Evolutionary conservation across 257 asterid species (phyloP), one percentile per base, ranked within the genome.

Genomic region (Verbena officinalis): DNA sequence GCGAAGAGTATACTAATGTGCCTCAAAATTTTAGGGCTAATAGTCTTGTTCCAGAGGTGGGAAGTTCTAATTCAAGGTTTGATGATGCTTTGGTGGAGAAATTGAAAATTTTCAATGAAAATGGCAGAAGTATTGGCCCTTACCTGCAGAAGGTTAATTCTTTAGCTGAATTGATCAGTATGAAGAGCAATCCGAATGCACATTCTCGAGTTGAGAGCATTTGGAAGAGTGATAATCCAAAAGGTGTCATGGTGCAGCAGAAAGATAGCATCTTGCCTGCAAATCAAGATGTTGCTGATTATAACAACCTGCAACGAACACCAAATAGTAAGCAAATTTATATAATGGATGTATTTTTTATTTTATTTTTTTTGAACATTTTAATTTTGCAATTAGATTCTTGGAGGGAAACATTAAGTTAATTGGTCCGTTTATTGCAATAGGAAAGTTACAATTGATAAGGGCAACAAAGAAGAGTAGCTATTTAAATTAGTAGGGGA

Each of bases 271-370:
- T 49, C 50, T 62, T 70, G 50, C 63, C 56, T 33, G 19, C 73
- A 70, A 59, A 67, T n/a, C 73, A 68, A 23, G 69, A 61, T 2
- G 38, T 34, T 65, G 55, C 62, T 51, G 71, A 61, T 56, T 62
- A 70, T n/a, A n/a, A n/a, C 85, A 75, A 27, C 80, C 63, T 64
- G 69, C 85, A 23, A 61, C 74, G 57, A 58, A 64, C 49, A 24
- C 72, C 80, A 71, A 71, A 46, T 24, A 77, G 96, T 88, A 66
- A 80, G 86, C 62, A 44, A 24, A 19, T 50, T 36, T 56, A 11
- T 42, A 12, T n/a, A 27, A 53, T 42, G 27, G 16, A 17, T 59
- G 10, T 33, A 36, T 15, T 20, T 8, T 59, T 45, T 21, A n/a
- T n/a, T n/a, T n/a, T n/a, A n/a, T n/a, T n/a, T 15, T 20, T 8